Conservation (phyloP, 2,329 filamentous ascomycete genomes). For the Drechslerella dactyloides region DNA sequence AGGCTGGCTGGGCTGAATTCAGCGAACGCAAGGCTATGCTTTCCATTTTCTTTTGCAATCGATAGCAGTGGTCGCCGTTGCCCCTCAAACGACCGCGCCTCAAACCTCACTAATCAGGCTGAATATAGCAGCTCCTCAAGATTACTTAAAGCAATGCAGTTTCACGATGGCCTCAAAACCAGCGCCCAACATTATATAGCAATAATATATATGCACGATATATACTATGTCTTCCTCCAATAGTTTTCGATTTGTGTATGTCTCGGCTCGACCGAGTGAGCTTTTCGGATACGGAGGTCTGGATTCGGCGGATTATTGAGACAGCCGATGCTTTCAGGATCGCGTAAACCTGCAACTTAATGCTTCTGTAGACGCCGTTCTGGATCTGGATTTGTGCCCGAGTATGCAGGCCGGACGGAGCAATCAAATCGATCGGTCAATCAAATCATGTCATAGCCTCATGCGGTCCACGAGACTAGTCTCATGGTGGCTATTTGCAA, state of each 20-base stretch:
- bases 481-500: too few relatives aligned
- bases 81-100: not conserved
- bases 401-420: too few relatives aligned
- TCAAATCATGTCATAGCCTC: too few relatives aligned
- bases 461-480: too few relatives aligned
- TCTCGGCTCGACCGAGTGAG: not conserved
- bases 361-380: not conserved
- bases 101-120: not conserved
- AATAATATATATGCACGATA: too few relatives aligned
- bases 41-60: not conserved
- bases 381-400: too few relatives aligned
- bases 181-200: too few relatives aligned
- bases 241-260: not conserved
- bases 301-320: not conserved
- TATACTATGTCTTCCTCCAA: not conserved
- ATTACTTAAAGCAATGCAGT: too few relatives aligned
- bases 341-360: not conserved
- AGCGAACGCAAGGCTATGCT: not conserved
- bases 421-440: too few relatives aligned
- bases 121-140: not conserved
- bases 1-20: not conserved
- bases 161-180: too few relatives aligned
- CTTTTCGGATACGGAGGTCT: not conserved
- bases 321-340: conserved; percentile 2
- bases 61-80: not conserved